Base-by-base conservation (phyloP, 139 green algal genomes). In the Diplosphaera chodatii region DNA sequence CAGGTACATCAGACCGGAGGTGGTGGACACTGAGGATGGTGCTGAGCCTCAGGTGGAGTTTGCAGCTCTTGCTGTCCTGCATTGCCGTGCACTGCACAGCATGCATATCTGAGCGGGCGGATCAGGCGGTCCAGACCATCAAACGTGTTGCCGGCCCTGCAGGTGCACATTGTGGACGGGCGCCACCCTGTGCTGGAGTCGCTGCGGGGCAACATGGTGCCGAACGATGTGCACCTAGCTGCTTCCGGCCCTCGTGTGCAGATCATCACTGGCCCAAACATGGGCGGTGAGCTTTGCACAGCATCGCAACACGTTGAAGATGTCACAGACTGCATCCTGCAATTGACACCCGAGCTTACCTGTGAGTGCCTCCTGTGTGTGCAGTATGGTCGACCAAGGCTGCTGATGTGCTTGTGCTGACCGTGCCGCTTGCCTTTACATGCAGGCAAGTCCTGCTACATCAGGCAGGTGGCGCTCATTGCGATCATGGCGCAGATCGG, bases 401-500 rank as follows among this genome's bases (percentile, higher is more conserved):
- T n/a, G n/a, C n/a, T n/a, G n/a, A n/a, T n/a, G n/a, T n/a, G n/a
- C n/a, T n/a, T n/a, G n/a, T n/a, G n/a, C n/a, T n/a, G n/a, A n/a
- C n/a, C n/a, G n/a, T n/a, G n/a, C n/a, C n/a, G n/a, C n/a, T n/a
- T n/a, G n/a, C n/a, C n/a, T n/a, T n/a, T n/a, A n/a, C 25, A 65
- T 5, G 59, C 69, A 33, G 92, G 91, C 77, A 96, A 96, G 85
- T 84, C 66, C 31, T 89, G 83, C 73, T 88, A 86, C 74, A 87
- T 89, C 20, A 77, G 87, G 22, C 75, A 84, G 34, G 85, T 65
- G 21, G 90, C 86, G 15, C 82, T 98, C 27, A 85, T 92, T 0
- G 81, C 81, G 33, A 86, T 97, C 68, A 87, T 98, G 86, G 94
- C 94, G 1, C 94, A 98, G 77, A 79, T 95, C 5, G 94, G 94